phyloP scores from a whole-genome alignment of 2,329 filamentous ascomycete genomes.

The Calonectria pseudoreteaudii region DNA sequence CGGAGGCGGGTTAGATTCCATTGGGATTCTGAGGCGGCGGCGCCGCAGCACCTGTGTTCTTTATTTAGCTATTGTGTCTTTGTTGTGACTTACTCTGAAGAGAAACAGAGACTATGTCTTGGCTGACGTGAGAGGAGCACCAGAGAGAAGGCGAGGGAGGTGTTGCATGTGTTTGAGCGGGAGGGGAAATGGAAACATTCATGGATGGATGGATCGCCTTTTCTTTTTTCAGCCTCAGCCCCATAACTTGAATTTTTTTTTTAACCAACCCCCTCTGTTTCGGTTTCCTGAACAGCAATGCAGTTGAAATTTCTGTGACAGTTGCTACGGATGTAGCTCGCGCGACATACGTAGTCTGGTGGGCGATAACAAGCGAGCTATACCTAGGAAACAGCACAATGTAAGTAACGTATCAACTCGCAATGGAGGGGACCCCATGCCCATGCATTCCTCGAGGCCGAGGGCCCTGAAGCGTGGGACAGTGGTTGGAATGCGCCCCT shows the following conservation, averaged over 20 bases:
- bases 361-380: not conserved
- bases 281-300: not conserved
- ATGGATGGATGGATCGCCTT: conserved; percentile 1
- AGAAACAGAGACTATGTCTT: conserved; percentile 11
- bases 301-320: not conserved
- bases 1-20: not conserved
- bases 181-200: conserved; percentile 13
- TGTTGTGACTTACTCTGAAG: conserved; percentile 10
- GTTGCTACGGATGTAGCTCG: not conserved
- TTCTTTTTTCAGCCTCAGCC: not conserved
- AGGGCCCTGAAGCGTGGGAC: not conserved
- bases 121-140: conserved; percentile 19
- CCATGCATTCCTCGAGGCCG: conserved; percentile 11
- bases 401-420: conserved; percentile 2
- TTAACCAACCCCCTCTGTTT: conserved; percentile 1
- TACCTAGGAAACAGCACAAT: not conserved
- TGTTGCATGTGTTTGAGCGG: conserved; percentile 16
- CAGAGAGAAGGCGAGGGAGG: not conserved
- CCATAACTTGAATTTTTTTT: not conserved
- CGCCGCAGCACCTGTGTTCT: not conserved
- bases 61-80: conserved; percentile 13
- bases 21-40: not conserved
- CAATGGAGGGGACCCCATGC: not conserved
- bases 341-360: not conserved
- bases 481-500: conserved; percentile 24